Evolutionary conservation across 2,329 filamentous ascomycete genomes (phyloP).

Genomic region (Penicillium sp.): DNA sequence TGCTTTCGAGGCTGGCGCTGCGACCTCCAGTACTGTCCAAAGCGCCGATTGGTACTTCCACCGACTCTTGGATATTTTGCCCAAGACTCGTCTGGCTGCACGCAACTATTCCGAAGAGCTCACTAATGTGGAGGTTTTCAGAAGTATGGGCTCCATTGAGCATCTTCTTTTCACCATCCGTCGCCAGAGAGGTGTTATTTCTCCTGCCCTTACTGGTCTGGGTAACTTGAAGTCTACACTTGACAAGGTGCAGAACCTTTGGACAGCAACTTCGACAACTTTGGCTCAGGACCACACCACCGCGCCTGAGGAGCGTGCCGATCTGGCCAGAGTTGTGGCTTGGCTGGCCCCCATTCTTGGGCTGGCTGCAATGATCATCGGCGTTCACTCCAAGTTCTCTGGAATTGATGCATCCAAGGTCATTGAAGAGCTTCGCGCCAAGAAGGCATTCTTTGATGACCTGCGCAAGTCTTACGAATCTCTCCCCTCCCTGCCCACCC

Average conservation of each 20-base stretch:
- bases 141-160: conserved; percentile 84
- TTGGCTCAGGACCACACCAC: conserved; percentile 23
- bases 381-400: conserved; percentile 68
- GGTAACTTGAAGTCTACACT: conserved; percentile 31
- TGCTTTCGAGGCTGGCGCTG: conserved; percentile 34
- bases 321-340: conserved; percentile 32
- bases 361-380: conserved; percentile 62
- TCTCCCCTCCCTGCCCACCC: conserved; percentile 53
- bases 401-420: conserved; percentile 51
- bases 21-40: conserved; percentile 26
- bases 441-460: conserved; percentile 52
- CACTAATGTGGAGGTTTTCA: conserved; percentile 73
- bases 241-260: conserved; percentile 36
- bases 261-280: conserved; percentile 27
- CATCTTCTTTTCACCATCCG: conserved; percentile 65
- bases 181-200: conserved; percentile 41
- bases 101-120: conserved; percentile 82
- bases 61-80: conserved; percentile 72
- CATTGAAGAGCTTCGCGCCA: conserved; percentile 50
- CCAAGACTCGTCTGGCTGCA: conserved; percentile 65
- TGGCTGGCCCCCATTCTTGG: conserved; percentile 73
- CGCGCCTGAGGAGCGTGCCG: conserved; percentile 19
- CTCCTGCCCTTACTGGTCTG: conserved; percentile 33
- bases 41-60: conserved; percentile 74
- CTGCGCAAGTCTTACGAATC: conserved; percentile 46